Evolutionary conservation across 805 yeast genomes (phyloP), one percentile per base, ranked within the genome.

Genomic region (Wilhelminamyces savonicus): DNA sequence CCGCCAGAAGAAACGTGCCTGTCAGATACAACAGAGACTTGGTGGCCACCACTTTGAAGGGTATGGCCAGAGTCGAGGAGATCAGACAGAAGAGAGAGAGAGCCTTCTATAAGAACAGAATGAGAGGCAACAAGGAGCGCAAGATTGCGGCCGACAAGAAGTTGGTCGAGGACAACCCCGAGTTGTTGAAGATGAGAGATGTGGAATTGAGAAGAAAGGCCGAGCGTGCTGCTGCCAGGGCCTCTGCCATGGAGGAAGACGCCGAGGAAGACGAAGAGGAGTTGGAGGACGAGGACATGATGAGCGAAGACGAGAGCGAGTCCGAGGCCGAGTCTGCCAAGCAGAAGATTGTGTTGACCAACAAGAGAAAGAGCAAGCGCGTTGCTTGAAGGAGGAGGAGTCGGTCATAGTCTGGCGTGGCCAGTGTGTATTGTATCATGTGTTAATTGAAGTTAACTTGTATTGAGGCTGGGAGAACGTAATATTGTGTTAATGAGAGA

Each of bases 81-180:
- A 92, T 92, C 59, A 80, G 98, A 71, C 81, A 75, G 58, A 87
- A 80, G 72, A 82, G 98, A 70, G 98, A 92, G 64, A 76, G 94
- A 56, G 97, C 97, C 11, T 92, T 92, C 87, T 92, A 85, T 71
- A 90, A 88, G 86, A 87, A 88, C 69, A 83, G 98, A 78, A 92
- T 92, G 98, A 85, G 83, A 63, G 97, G 96, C 41, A 92, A 92
- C 68, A 83, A 79, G 63, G 96, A 83, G 46, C 76, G 78, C 59
- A 82, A 83, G 59, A 70, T 86, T 52, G 85, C 78, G 32, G 69
- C 82, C 34, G 98, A 92, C 64, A 78, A 78, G 66, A 85, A 85
- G 63, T 71, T 92, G 54, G 92, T 92, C 28, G 95, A 80, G 54
- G 66, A 75, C 34, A 76, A 92, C 66, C 95, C 95, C 45, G 95